A percentile compares a stretch with the other conserved stretches of the same genome.
These are phyloP conservation scores for Alternaria consortialis DNA, from an alignment of 2,329 filamentous ascomycete species.

Conservation along the genomic window DNA sequence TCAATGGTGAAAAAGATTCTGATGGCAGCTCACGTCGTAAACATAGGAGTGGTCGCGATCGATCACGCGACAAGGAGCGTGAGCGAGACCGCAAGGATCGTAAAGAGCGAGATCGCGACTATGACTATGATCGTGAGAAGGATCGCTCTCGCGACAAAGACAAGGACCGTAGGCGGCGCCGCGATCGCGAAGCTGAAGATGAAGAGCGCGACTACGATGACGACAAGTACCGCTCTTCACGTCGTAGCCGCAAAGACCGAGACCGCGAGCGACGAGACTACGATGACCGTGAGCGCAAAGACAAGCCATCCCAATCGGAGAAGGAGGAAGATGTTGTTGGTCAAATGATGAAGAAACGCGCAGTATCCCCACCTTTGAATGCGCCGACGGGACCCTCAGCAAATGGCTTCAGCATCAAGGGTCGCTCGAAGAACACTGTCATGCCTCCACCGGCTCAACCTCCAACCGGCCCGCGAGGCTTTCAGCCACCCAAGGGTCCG, in stretches of 20 bases:
- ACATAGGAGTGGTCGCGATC: slow-evolving; percentile 43
- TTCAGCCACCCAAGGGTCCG: slow-evolving; percentile 50
- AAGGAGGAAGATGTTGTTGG: slow-evolving; percentile 37
- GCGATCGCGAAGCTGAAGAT: slow-evolving; percentile 55
- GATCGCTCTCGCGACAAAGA: slow-evolving; percentile 49
- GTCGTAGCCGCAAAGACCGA: slow-evolving; percentile 55
- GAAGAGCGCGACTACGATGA: slow-evolving; percentile 51
- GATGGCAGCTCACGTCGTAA: slow-evolving; percentile 48
- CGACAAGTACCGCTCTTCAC: slow-evolving; percentile 53
- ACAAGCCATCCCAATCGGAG: slow-evolving; percentile 19
- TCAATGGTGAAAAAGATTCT: slow-evolving; percentile 37
- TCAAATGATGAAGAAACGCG: slow-evolving; percentile 39
- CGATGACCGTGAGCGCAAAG: slow-evolving; percentile 32
- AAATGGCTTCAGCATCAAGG: slow-evolving; percentile 58
- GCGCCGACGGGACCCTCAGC: slow-evolving; percentile 51
- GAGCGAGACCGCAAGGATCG: slow-evolving; percentile 52
- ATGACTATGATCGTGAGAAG: slow-evolving; percentile 47
- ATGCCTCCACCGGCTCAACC: slow-evolving; percentile 47
- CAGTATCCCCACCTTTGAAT: slow-evolving; percentile 44
- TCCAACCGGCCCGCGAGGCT: slow-evolving; percentile 48
- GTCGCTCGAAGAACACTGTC: slow-evolving; percentile 30
- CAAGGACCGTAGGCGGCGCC: slow-evolving; percentile 59
- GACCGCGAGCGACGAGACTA: slow-evolving; percentile 45
- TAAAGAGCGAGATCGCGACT: slow-evolving; percentile 62
- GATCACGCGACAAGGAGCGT: slow-evolving; percentile 44